A percentile compares a stretch with the other conserved stretches of the same genome.
Evolutionary conservation across 2,329 filamentous ascomycete species (phyloP).

Genomic region (Phyllosticta citrichinensis): DNA sequence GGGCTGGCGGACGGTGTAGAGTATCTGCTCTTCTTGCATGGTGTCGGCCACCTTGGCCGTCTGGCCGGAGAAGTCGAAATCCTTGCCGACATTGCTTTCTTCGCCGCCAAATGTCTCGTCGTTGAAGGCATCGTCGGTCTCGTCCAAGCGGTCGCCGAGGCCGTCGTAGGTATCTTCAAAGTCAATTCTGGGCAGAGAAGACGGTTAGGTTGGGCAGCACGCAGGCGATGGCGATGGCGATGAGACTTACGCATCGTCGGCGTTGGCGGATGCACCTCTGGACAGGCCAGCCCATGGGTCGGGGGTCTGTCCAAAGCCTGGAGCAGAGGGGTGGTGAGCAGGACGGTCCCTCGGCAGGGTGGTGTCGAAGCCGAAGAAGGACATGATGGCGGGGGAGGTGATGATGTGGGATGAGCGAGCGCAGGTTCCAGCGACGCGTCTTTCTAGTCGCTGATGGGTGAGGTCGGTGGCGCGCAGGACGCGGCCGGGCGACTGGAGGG

Average conservation of each 20-base stretch:
- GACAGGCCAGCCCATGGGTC: conserved; percentile 85
- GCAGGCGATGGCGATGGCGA: background rate
- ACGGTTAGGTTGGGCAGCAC: conserved; percentile 35
- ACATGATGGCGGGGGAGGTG: conserved; percentile 47
- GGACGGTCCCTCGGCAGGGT: conserved; percentile 49
- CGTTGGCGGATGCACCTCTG: conserved; percentile 40
- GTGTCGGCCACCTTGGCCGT: conserved; percentile 79
- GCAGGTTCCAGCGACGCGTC: background rate
- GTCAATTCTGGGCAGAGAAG: conserved; percentile 49
- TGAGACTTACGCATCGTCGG: conserved; percentile 49
- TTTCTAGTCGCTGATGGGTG: background rate
- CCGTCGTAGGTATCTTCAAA: conserved; percentile 98
- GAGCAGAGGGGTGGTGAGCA: conserved; percentile 56
- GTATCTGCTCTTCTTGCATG: conserved; percentile 82
- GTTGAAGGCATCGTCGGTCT: conserved; percentile 89
- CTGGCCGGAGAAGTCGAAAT: conserved; percentile 94
- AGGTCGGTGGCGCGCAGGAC: conserved; percentile 14
- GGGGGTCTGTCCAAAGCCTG: conserved; percentile 71
- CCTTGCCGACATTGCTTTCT: conserved; percentile 60
- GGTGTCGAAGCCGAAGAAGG: conserved; percentile 84
- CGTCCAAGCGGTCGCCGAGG: conserved; percentile 79
- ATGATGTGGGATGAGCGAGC: conserved; percentile 11
- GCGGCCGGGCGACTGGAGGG: background rate
- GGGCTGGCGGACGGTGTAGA: conserved; percentile 67
- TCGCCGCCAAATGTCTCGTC: conserved; percentile 74